Evolutionary conservation across 2,329 filamentous ascomycete species (phyloP).

Genomic region (Amauroascus verrucosus): DNA sequence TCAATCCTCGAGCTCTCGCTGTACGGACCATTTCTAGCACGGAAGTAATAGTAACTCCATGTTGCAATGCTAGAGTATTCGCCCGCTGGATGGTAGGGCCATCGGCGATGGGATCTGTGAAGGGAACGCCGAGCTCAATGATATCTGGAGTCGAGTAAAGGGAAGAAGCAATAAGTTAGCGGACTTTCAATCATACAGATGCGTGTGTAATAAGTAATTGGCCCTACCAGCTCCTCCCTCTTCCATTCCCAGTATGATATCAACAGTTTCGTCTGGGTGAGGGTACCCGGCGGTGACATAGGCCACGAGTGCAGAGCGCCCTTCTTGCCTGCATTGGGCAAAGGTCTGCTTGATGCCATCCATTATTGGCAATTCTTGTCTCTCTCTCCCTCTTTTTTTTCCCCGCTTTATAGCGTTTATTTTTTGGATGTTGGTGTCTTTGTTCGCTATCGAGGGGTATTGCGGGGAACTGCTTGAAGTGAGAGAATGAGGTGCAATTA

Average conservation of each 20-base stretch:
- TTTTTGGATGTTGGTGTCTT: neutral
- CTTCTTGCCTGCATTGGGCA: conserved; percentile 47
- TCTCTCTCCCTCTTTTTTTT: neutral
- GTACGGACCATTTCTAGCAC: conserved; percentile 76
- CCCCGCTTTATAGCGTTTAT: neutral
- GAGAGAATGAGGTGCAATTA: neutral
- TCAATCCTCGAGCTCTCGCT: conserved; percentile 66
- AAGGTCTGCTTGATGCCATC: conserved; percentile 48
- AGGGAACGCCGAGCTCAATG: conserved; percentile 90
- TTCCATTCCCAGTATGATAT: conserved; percentile 80
- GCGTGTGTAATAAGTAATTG: neutral
- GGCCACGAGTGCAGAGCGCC: conserved; percentile 72
- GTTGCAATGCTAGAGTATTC: conserved; percentile 79
- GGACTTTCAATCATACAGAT: neutral
- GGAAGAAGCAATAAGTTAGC: neutral
- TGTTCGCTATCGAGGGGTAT: neutral
- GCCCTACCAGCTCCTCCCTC: conserved; percentile 73
- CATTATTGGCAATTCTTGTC: conserved; percentile 27
- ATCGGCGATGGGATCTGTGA: conserved; percentile 96
- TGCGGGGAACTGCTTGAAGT: neutral
- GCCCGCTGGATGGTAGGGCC: conserved; percentile 93
- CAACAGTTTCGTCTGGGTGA: conserved; percentile 66
- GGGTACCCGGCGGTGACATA: conserved; percentile 96
- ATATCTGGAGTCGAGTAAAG: conserved; percentile 53
- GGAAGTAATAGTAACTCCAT: conserved; percentile 73